Conservation (phyloP, 176 grass and related monocot genomes). For the Oryza punctata region DNA sequence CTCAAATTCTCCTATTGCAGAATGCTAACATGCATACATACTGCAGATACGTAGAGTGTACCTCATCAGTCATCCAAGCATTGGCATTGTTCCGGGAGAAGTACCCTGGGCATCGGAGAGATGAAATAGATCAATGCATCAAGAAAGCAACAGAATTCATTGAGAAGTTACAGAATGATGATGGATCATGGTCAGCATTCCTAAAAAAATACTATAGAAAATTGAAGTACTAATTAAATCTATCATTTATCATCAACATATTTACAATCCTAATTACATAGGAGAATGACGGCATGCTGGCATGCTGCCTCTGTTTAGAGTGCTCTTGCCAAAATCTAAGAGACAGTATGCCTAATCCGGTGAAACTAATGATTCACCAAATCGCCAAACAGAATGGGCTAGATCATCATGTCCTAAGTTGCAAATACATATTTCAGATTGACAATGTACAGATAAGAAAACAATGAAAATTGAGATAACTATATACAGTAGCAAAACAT, state of each 20-base stretch:
- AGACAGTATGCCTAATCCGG: background rate
- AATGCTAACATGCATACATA: slow-evolving; percentile 29
- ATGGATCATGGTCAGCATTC: slow-evolving; percentile 70
- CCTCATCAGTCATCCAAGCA: slow-evolving; percentile 66
- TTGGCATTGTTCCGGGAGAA: slow-evolving; percentile 52
- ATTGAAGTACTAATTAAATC: slow-evolving; percentile 4
- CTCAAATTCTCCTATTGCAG: background rate
- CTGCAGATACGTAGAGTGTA: slow-evolving; percentile 73
- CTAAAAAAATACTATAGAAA: slow-evolving; percentile 31
- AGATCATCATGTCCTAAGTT: background rate
- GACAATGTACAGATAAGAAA: background rate
- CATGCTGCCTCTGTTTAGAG: too few species aligned
- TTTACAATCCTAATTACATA: background rate
- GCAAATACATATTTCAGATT: background rate
- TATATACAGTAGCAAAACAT: background rate
- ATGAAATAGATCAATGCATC: slow-evolving; percentile 63
- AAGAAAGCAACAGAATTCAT: slow-evolving; percentile 50
- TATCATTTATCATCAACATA: background rate
- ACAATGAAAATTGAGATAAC: slow-evolving; percentile 3
- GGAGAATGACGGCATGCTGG: background rate
- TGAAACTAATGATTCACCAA: background rate
- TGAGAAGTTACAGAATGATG: slow-evolving; percentile 64
- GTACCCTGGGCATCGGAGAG: slow-evolving; percentile 54
- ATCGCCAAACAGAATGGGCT: background rate
- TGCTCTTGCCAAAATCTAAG: background rate